A percentile compares a stretch with the other conserved stretches of the same genome.
These are phyloP conservation scores for Eucalyptus cloeziana DNA, from an alignment of 345 rosid species.

Conservation along the genomic window DNA sequence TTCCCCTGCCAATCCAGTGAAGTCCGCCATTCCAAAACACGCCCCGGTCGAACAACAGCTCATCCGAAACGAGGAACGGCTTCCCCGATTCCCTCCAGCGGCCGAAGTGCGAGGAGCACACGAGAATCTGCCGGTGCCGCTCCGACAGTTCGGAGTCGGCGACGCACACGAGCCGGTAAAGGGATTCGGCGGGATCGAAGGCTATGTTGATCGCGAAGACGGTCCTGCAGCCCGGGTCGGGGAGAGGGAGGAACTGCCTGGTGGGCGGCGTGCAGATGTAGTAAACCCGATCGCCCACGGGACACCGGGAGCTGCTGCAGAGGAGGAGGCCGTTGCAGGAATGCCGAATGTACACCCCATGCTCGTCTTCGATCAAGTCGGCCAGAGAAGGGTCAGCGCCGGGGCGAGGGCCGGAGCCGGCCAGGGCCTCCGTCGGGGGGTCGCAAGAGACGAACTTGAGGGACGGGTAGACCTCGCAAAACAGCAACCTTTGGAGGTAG, in stretches of 20 bases:
- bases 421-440: neutral
- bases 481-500: slow-evolving; percentile 6
- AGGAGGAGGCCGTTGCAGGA: slow-evolving; percentile 15
- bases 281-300: slow-evolving; percentile 1
- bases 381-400: neutral
- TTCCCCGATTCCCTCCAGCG: slow-evolving; percentile 1
- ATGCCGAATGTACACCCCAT: slow-evolving; percentile 1
- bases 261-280: slow-evolving; percentile 12
- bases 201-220: slow-evolving; percentile 3
- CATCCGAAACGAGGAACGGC: neutral
- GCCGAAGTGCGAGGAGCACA: neutral
- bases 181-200: slow-evolving; percentile 1
- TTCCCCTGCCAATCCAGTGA: slow-evolving; percentile 9
- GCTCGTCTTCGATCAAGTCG: slow-evolving; percentile 1
- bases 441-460: neutral
- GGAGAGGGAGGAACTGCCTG: slow-evolving; percentile 2
- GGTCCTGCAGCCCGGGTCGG: neutral
- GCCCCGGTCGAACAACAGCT: neutral
- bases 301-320: slow-evolving; percentile 10
- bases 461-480: neutral
- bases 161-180: slow-evolving; percentile 3
- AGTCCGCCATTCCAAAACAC: slow-evolving; percentile 9
- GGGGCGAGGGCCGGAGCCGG: neutral
- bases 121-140: neutral
- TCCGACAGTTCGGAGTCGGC: neutral